Base-by-base conservation (phyloP, 2,329 filamentous ascomycete species). In the Colletotrichum tabaci region DNA sequence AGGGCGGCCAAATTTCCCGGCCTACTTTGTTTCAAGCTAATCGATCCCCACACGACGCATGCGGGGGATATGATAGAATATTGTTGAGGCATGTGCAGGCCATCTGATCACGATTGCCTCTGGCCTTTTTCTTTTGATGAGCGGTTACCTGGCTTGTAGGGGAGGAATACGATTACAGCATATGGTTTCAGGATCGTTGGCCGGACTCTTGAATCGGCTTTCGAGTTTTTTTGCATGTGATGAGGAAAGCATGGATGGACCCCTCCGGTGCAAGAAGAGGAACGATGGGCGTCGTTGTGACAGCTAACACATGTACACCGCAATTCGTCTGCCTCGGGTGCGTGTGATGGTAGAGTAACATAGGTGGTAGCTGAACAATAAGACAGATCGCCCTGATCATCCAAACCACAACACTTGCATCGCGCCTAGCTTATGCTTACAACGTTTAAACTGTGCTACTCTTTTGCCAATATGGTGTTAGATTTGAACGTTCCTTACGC, bases 141-240 rank as follows among this genome's bases (percentile, higher is more conserved):
- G 57, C 58, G 61, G 3, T 44, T n/a, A 52, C 40, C 44, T 49
- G 55, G 40, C 30, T 18, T 61, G 30, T 44, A 18, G 60, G 15
- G 44, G n/a, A 44, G 15, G 44, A 16, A 44, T 21, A 50, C 15
- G 40, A 55, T 46, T 38, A 38, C 44, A 38, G 26, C 40, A 56
- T 47, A 42, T 55, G 63, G 66, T 64, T 72, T 72, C 66, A 72
- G 53, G 69, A 70, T 70, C 66, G 38, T 61, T 38, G 66, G 44
- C 61, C 61, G 55, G 66, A 53, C 40, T 65, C 63, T 60, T 52
- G 40, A 23, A n/a, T 23, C 15, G 49, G 13, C 6, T 53, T 47
- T 40, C 44, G 21, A 12, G 16, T 62, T 52, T 57, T 57, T 65
- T 67, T 52, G 64, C 57, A 67, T 67, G 58, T 67, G 68, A 63